Evolutionary conservation across 2,329 filamentous ascomycete genomes (phyloP).

Genomic region (Colletotrichum somersetense): DNA sequence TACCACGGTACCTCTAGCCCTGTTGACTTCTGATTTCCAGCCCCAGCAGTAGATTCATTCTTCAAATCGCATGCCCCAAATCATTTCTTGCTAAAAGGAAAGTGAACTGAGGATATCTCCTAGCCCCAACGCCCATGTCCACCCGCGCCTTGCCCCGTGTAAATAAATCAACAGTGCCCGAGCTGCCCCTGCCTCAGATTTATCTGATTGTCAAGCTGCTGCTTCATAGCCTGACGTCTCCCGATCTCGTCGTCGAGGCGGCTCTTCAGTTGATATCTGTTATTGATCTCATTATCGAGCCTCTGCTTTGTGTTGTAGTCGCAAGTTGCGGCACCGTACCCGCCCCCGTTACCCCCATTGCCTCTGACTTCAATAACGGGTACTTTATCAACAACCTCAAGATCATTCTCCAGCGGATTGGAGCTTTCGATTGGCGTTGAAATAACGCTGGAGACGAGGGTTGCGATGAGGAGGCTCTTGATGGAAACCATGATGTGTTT

Average conservation of each 20-base stretch:
- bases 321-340: not conserved
- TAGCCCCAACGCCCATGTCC: not conserved
- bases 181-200: not conserved
- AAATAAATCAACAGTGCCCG: not conserved
- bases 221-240: conserved; percentile 25
- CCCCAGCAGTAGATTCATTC: not conserved
- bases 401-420: not conserved
- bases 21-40: not conserved
- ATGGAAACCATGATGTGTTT: conserved; percentile 20
- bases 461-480: conserved; percentile 21
- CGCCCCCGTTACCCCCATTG: not conserved
- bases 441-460: conserved; percentile 17
- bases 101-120: not conserved
- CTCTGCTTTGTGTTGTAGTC: conserved; percentile 6
- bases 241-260: conserved; percentile 40
- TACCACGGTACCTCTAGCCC: not conserved
- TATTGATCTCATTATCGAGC: conserved; percentile 48
- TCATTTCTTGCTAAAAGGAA: not conserved
- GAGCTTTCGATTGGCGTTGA: conserved; percentile 1
- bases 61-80: not conserved
- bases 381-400: not conserved
- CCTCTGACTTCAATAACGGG: conserved; percentile 6
- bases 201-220: conserved; percentile 25
- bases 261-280: conserved; percentile 46
- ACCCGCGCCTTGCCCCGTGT: not conserved